Evolutionary conservation across 2,329 filamentous ascomycete genomes (phyloP), one percentile per base, ranked within the genome.

Genomic region (Penicillium sp.): DNA sequence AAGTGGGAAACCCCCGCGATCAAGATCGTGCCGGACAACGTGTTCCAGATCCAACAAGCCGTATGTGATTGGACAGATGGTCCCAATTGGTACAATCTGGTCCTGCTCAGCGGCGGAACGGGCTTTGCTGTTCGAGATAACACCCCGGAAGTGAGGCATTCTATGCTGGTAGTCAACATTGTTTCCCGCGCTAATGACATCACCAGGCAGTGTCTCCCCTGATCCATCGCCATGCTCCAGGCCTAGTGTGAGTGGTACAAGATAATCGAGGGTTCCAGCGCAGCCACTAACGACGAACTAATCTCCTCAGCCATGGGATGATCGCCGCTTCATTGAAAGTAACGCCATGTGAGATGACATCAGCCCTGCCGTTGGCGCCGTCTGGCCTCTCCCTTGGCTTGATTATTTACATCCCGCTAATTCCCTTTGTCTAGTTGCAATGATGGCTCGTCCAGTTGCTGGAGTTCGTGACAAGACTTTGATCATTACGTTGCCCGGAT

Each of bases 381-480:
- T 28, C 38, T 42, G 37, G 24, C 26, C 38, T 40, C 19, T 26
- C 22, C n/a, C 24, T 28, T 30, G 35, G 50, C 35, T 35, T 12
- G 47, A 58, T 35, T 68, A 67, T 67, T 58, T 40, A 63, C 56
- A 71, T 51, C 40, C 40, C 50, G 53, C 68, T 77, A 60, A 78
- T 53, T 13, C 55, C n/a, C 53, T 19, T 19, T 26, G 17, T 17
- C 7, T 58, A 96, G 93, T 99, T 79, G 95, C 95, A 49, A 89
- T 97, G 82, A 99, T 99, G 95, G 91, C 95, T 56, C 87, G 95
- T 50, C 95, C 95, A 4, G 91, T 96, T 13, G 95, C 95, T 24
- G 95, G 95, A 3, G 88, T 96, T 2, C 85, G 95, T 35, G 89
- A 94, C 65, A 88, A 88, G 63, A 89, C 92, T 0, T 78, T 99